Conservation (phyloP, 345 rosid genomes). For the Populus deltoides region DNA sequence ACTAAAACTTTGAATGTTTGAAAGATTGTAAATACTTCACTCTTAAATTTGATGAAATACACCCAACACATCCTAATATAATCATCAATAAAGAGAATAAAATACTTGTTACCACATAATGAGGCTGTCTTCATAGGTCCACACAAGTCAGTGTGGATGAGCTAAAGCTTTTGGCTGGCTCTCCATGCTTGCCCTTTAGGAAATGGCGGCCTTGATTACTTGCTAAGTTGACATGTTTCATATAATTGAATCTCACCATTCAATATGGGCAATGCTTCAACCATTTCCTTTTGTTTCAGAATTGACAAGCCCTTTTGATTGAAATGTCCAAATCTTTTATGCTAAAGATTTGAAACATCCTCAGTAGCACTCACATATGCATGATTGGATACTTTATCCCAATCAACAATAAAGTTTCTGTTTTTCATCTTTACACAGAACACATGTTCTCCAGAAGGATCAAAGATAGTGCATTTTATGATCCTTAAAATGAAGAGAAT, state of each 20-base stretch:
- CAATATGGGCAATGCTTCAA: not conserved
- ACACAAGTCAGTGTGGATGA: slow-evolving; percentile 7
- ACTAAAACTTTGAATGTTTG: too few relatives aligned
- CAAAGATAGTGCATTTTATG: too few relatives aligned
- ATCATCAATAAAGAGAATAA: slow-evolving; percentile 14
- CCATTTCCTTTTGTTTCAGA: not conserved
- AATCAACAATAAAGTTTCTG: not conserved
- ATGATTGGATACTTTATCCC: not conserved
- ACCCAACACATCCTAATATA: too few relatives aligned
- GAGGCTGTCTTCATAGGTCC: not conserved
- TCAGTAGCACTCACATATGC: not conserved
- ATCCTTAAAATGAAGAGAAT: too few relatives aligned
- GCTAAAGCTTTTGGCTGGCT: not conserved
- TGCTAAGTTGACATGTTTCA: not conserved
- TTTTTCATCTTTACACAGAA: too few relatives aligned
- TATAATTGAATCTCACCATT: not conserved
- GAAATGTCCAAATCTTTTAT: not conserved
- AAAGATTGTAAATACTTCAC: too few relatives aligned
- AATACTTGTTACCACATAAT: slow-evolving; percentile 7
- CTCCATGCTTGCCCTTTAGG: not conserved
- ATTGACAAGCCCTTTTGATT: not conserved
- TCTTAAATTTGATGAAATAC: too few relatives aligned
- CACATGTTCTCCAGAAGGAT: too few relatives aligned
- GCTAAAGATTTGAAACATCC: not conserved
- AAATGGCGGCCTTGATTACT: not conserved